Evolutionary conservation across 1,284 basidiomycete species (phyloP), one percentile per base, ranked within the genome.

Genomic region (Lignosus rhinocerotis): DNA sequence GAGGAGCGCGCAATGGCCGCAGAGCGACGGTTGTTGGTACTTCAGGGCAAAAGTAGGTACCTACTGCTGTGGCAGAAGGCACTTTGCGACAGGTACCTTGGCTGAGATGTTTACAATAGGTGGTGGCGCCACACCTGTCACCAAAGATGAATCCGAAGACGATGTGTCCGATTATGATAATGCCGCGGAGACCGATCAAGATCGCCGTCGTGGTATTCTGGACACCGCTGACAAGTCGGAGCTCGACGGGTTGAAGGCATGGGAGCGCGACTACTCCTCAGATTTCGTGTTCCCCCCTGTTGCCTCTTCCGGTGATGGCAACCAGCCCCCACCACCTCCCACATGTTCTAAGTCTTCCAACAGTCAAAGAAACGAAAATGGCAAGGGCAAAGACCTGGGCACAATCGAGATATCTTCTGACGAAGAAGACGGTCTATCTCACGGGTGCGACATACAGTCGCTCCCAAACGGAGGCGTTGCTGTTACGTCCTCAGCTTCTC

Each of bases 1-100:
- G 88, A 90, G 63, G 88, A 90, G 67, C 78, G 90, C 54, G 88
- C 88, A 2, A 62, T 84, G 34, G 90, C 90, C n/a, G 83, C 81
- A 10, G 88, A 93, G 72, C 78, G 75, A 30, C 78, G 90, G 38
- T 53, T 89, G 10, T 72, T 73, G 51, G 76, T 76, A 9, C 65
- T 85, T 42, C 77, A 79, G 65, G 68, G 69, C 12, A 67, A 66
- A 61, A 68, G 75, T 76, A 60, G 61, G 63, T 51, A 42, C 21
- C 34, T 34, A 11, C 21, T 38, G 36, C 36, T 38, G 36, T 38
- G 36, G 36, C 11, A 38, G 36, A 38, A n/a, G 17, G 14, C 8
- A 8, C n/a, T n/a, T 17, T 17, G 39, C 17, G n/a, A n/a, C 39
- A 42, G 2, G 4, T 51, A 17, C 11, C 8, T 39, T 19, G 12